phyloP scores from a whole-genome alignment of 108 stramenopile species.

The Cylindrotheca closterium region DNA sequence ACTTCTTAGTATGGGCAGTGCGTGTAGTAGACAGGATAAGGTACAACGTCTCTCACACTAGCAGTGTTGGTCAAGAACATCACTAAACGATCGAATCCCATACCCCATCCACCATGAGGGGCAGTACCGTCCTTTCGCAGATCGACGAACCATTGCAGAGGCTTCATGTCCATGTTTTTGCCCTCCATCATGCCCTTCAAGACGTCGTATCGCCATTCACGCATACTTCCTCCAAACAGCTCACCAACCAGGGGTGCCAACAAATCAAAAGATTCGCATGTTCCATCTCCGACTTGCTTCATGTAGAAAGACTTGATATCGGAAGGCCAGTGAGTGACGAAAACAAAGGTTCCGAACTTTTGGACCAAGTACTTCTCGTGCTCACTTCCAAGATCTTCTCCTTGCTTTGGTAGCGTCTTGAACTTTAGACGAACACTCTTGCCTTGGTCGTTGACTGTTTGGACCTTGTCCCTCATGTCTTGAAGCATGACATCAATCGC shows the following conservation, averaged over 20 bases:
- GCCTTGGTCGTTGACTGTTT: slow-evolving; percentile 54
- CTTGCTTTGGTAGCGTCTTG: slow-evolving; percentile 63
- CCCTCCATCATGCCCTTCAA: slow-evolving; percentile 65
- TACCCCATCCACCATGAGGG: slow-evolving; percentile 95
- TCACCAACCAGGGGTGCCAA: slow-evolving; percentile 91
- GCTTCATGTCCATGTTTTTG: slow-evolving; percentile 68
- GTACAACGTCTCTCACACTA: slow-evolving; percentile 95
- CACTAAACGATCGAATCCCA: slow-evolving; percentile 94
- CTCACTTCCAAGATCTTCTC: slow-evolving; percentile 88
- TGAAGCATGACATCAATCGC: slow-evolving; percentile 61
- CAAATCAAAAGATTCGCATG: slow-evolving; percentile 90
- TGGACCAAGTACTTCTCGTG: slow-evolving; percentile 93
- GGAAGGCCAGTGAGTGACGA: slow-evolving; percentile 91
- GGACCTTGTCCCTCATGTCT: slow-evolving; percentile 56
- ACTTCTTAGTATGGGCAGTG: slow-evolving; percentile 85
- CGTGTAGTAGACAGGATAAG: slow-evolving; percentile 92
- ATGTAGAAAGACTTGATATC: slow-evolving; percentile 97
- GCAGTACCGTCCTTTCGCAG: slow-evolving; percentile 87
- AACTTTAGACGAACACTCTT: slow-evolving; percentile 59
- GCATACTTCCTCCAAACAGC: slow-evolving; percentile 91
- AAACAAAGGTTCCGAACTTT: slow-evolving; percentile 78
- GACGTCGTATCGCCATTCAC: slow-evolving; percentile 86
- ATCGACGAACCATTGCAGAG: slow-evolving; percentile 91
- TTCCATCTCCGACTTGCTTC: slow-evolving; percentile 88
- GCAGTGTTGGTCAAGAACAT: slow-evolving; percentile 85